Evolutionary conservation across 1,284 basidiomycete species (phyloP).

Genomic region (Fomes fomentarius): DNA sequence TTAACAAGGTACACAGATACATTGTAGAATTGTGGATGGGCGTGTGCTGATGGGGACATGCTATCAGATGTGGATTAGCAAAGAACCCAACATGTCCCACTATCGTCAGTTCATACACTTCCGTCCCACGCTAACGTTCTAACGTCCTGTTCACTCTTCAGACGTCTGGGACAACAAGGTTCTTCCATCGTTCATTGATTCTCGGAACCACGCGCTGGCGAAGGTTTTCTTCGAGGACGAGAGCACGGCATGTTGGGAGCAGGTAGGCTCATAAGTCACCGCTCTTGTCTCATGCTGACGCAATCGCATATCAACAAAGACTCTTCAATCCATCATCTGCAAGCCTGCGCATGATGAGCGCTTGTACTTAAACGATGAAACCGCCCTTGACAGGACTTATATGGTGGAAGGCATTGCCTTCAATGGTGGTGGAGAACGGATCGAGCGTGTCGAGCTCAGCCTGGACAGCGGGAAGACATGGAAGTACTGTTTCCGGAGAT

Average conservation of each 20-base stretch:
- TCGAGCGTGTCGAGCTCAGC: slow-evolving; percentile 29
- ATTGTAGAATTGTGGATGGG: not conserved
- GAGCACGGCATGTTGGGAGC: slow-evolving; percentile 26
- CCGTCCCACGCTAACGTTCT: not conserved
- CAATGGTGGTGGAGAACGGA: slow-evolving; percentile 24
- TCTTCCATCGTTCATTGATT: slow-evolving; percentile 21
- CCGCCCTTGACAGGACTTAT: slow-evolving; percentile 10
- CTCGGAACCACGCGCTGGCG: slow-evolving; percentile 25
- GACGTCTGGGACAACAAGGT: slow-evolving; percentile 31
- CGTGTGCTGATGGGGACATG: not conserved
- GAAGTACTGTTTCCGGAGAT: slow-evolving; percentile 27
- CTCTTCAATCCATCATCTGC: slow-evolving; percentile 28
- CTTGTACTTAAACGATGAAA: slow-evolving; percentile 6
- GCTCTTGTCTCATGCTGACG: no score
- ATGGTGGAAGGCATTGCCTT: slow-evolving; percentile 27
- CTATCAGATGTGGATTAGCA: slow-evolving; percentile 23
- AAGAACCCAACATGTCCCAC: slow-evolving; percentile 25
- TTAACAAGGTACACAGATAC: slow-evolving; percentile 22
- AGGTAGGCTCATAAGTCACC: no score
- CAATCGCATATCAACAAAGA: no score
- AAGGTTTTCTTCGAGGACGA: slow-evolving; percentile 23
- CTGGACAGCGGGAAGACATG: slow-evolving; percentile 28
- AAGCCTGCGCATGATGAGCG: slow-evolving; percentile 27
- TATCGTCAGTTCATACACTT: slow-evolving; percentile 21
- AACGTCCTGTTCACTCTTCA: not conserved